A percentile compares a stretch with the other conserved stretches of the same genome.
phyloP scores from a whole-genome alignment of 2,329 filamentous ascomycete genomes.

The Chaetomiaceae sp. region DNA sequence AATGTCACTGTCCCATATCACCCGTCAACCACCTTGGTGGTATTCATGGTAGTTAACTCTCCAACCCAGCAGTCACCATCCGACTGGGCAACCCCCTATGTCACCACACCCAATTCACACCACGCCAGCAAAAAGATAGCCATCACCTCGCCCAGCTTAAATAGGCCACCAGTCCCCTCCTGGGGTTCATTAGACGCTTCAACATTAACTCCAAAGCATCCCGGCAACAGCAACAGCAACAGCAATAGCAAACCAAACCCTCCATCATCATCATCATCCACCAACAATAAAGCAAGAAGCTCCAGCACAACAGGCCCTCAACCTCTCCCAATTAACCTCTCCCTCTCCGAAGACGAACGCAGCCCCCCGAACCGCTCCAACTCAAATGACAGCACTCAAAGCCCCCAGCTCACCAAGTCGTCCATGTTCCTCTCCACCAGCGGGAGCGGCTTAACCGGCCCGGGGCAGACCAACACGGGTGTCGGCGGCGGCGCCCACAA shows the following conservation, averaged over 20 bases:
- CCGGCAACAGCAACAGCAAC: conserved; percentile 18
- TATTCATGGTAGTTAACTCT: neutral
- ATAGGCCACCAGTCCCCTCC: conserved; percentile 50
- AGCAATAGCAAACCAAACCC: conserved; percentile 22
- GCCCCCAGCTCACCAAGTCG: conserved; percentile 44
- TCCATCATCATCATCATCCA: too few relatives aligned
- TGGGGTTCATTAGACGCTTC: conserved; percentile 34
- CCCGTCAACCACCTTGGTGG: too few relatives aligned
- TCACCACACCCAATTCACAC: conserved; percentile 35
- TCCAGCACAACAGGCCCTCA: conserved; percentile 16
- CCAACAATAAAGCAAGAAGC: conserved; percentile 5
- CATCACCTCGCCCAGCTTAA: conserved; percentile 45
- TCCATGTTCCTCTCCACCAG: conserved; percentile 2
- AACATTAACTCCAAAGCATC: neutral
- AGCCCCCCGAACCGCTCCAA: conserved; percentile 50
- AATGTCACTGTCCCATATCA: neutral
- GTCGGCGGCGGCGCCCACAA: too few relatives aligned
- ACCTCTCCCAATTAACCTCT: conserved; percentile 46
- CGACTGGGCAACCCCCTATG: conserved; percentile 45
- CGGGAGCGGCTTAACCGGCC: neutral
- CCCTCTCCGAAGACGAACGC: conserved; percentile 57
- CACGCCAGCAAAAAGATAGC: conserved; percentile 51
- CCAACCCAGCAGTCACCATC: conserved; percentile 31
- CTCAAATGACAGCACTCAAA: conserved; percentile 38
- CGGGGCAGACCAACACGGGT: neutral